These are phyloP conservation scores for Backusella australiensis DNA, from an alignment of 192 early-diverging fungal genomes.

Conservation along the genomic window DNA sequence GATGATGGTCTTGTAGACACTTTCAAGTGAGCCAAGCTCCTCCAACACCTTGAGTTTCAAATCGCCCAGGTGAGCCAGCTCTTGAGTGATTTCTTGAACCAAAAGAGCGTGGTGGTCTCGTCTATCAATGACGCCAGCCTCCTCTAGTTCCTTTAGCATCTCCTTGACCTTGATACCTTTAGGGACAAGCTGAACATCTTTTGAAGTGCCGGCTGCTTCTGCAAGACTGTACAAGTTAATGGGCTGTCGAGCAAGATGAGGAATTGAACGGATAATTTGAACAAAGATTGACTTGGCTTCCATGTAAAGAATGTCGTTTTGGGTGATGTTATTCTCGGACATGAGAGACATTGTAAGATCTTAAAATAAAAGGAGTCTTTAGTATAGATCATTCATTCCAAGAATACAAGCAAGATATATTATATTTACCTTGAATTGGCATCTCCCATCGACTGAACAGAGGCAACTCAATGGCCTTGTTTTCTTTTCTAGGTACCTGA, in stretches of 20 bases:
- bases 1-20: constrained; percentile 88
- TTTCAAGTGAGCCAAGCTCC: constrained; percentile 74
- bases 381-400: neutral
- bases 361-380: neutral
- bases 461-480: constrained; percentile 66
- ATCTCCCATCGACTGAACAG: constrained; percentile 83
- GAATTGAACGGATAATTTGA: constrained; percentile 88
- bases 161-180: constrained; percentile 95
- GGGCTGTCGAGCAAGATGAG: constrained; percentile 53
- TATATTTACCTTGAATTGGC: constrained; percentile 59
- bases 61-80: constrained; percentile 86
- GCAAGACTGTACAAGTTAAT: constrained; percentile 67
- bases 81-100: constrained; percentile 84
- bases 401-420: neutral
- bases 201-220: constrained; percentile 81
- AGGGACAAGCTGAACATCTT: constrained; percentile 82
- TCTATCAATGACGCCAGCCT: constrained; percentile 68
- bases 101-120: constrained; percentile 76
- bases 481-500: constrained; percentile 78
- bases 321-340: constrained; percentile 84
- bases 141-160: constrained; percentile 84
- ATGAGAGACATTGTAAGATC: constrained; percentile 59
- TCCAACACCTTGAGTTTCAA: constrained; percentile 81
- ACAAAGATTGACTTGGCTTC: constrained; percentile 92
- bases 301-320: constrained; percentile 91